Conservation (phyloP, 2,329 filamentous ascomycete species). For the Helotiales sp. region DNA sequence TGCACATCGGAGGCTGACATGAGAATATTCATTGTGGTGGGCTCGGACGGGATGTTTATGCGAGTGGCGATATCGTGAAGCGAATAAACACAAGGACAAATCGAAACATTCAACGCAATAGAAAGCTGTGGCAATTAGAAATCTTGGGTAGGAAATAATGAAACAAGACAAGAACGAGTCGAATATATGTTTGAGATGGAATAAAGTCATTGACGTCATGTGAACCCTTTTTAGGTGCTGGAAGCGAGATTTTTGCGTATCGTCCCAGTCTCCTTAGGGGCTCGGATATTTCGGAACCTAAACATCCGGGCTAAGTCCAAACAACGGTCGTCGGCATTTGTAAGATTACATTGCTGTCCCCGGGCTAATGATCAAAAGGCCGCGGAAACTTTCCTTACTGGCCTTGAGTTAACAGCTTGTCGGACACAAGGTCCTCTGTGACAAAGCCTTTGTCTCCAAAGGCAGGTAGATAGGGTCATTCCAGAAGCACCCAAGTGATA, state of each 20-base stretch:
- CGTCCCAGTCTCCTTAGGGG: background rate
- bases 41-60: background rate
- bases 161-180: background rate
- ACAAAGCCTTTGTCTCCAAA: too few relatives aligned
- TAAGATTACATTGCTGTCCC: too few relatives aligned
- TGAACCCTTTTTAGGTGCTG: background rate
- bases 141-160: background rate
- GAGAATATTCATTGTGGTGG: background rate
- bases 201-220: conserved; percentile 10
- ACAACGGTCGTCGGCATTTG: too few relatives aligned
- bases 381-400: too few relatives aligned
- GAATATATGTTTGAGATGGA: too few relatives aligned
- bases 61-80: background rate
- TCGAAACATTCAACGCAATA: background rate
- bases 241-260: background rate
- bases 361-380: too few relatives aligned
- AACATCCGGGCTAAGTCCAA: too few relatives aligned
- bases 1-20: background rate
- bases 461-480: too few relatives aligned
- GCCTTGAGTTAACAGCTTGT: too few relatives aligned
- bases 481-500: too few relatives aligned
- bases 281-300: background rate
- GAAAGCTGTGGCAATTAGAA: background rate
- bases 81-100: background rate
- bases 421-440: too few relatives aligned